Base-by-base conservation (phyloP, 75 land plant genomes). In the Pseudotsuga menziesii region DNA sequence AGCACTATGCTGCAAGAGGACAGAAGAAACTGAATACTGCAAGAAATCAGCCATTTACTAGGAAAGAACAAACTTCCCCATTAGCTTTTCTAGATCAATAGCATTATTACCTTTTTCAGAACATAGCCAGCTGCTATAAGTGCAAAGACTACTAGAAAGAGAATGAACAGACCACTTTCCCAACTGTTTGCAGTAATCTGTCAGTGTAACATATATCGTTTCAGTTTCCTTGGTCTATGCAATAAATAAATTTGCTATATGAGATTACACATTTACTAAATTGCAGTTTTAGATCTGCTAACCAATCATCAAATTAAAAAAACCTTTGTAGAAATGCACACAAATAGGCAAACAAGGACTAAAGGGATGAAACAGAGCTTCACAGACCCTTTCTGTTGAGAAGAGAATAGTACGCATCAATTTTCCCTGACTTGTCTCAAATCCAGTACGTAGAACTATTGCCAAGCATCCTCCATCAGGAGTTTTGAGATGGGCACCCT, bases 391-490 rank as follows among this genome's bases (percentile, higher is more conserved):
- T 81, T 97, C 99, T 25, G 99, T 97, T 12, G 99, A 97, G 79
- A 97, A 97, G 58, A 97, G 86, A 67, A 97, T 97, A 17, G 99
- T 97, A 29, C 99, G 85, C 99, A 97, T 97, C 56, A 97, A 79
- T 72, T 97, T 97, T 35, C 99, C 99, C 83, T 97, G 99, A 72
- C 99, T 97, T 44, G 99, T 97, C 80, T 92, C 94, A 85, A 97
- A 97, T 25, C 99, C 99, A 74, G 99, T 97, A 26, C 99, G 83
- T 52, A 97, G 74, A 25, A 97, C 98, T 79, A 94, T 82, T 32
- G 99, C 99, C 78, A 97, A 64, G 79, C 98, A 94, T 64, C 99
- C 99, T 62, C 99, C 95, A 91, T 97, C 99, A 79, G 95, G 99
- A 5, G 95, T 85, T 82, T 89, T 97, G 60, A 97, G 75, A 83